These are phyloP conservation scores for Evernia prunastri DNA, from an alignment of 495 filamentous ascomycete genomes.

Conservation along the genomic window DNA sequence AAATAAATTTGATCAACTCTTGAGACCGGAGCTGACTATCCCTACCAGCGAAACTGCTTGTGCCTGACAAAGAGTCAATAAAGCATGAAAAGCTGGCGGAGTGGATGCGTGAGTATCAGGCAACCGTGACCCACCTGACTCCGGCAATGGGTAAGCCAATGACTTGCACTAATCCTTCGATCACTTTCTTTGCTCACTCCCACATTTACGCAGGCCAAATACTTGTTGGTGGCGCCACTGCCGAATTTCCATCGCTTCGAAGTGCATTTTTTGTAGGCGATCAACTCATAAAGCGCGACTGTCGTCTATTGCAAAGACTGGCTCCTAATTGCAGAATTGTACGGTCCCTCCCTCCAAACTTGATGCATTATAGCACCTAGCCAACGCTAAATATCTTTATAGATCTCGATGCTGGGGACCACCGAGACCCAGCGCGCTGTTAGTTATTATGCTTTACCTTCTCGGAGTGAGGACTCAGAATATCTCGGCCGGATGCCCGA, in stretches of 20 bases:
- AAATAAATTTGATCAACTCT: constrained; percentile 10
- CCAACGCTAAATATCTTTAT: neutral
- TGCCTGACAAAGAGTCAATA: constrained; percentile 80
- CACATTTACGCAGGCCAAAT: constrained; percentile 55
- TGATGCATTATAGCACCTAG: neutral
- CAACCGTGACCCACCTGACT: constrained; percentile 85
- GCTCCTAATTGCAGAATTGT: constrained; percentile 51
- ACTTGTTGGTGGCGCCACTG: constrained; percentile 74
- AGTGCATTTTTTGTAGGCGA: constrained; percentile 82
- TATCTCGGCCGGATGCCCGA: constrained; percentile 69
- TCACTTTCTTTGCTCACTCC: neutral
- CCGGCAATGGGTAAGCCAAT: constrained; percentile 61
- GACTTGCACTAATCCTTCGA: no score
- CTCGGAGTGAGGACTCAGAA: constrained; percentile 55
- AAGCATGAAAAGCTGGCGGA: constrained; percentile 81
- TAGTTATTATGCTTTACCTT: constrained; percentile 78
- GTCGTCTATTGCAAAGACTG: constrained; percentile 65
- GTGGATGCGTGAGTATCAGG: constrained; percentile 66
- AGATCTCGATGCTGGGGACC: constrained; percentile 16
- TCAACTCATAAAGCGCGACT: constrained; percentile 80
- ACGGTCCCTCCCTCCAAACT: neutral
- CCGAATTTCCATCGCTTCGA: constrained; percentile 69
- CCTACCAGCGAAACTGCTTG: constrained; percentile 52
- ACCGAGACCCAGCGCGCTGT: constrained; percentile 82
- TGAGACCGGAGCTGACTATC: constrained; percentile 49